These are phyloP conservation scores for Adenanthera pavonina DNA, from an alignment of 306 rosid genomes.

Conservation along the genomic window DNA sequence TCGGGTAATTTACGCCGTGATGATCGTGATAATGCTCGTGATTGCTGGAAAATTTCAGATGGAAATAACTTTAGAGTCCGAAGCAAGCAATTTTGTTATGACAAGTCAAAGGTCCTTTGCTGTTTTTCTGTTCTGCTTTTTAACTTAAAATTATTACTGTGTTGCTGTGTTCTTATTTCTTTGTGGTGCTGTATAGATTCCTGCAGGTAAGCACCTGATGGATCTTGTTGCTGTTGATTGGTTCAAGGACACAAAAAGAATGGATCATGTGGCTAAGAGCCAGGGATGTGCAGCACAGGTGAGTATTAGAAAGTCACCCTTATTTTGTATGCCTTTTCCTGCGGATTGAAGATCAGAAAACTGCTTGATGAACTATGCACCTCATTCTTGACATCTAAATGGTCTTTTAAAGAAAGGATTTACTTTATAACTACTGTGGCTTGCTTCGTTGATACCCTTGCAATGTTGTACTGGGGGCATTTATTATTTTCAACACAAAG, in stretches of 20 bases:
- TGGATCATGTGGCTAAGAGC: slow-evolving; percentile 95
- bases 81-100: slow-evolving; percentile 86
- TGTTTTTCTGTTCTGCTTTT: slow-evolving; percentile 27
- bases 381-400: not conserved
- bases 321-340: not conserved
- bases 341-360: not conserved
- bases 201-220: slow-evolving; percentile 94
- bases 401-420: not conserved
- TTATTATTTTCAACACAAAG: not conserved
- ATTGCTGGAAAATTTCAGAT: slow-evolving; percentile 95
- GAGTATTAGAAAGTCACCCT: slow-evolving; percentile 38
- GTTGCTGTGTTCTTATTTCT: slow-evolving; percentile 45
- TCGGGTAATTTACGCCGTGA: slow-evolving; percentile 81
- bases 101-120: slow-evolving; percentile 82
- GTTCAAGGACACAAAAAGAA: slow-evolving; percentile 97
- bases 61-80: slow-evolving; percentile 96
- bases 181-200: slow-evolving; percentile 61
- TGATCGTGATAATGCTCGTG: slow-evolving; percentile 85
- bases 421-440: slow-evolving; percentile 1
- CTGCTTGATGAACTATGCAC: slow-evolving; percentile 1
- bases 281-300: slow-evolving; percentile 98
- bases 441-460: slow-evolving; percentile 9
- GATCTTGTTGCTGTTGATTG: slow-evolving; percentile 99
- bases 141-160: slow-evolving; percentile 20
- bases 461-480: not conserved